phyloP scores from a whole-genome alignment of 2,329 filamentous ascomycete species.

The Trichoderma sp. region DNA sequence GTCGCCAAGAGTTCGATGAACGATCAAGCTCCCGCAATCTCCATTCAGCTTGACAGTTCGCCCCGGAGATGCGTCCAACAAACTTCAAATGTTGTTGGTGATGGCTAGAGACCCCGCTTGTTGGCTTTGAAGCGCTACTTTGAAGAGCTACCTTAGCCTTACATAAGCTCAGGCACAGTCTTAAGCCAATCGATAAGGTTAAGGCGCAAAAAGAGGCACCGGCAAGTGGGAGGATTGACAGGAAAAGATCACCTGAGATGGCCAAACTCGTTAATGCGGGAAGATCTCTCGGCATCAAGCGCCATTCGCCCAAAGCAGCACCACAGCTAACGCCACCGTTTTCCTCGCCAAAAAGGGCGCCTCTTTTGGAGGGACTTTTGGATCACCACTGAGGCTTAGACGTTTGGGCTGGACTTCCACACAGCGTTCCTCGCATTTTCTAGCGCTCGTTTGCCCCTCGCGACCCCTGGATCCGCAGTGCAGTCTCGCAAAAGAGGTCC shows the following conservation, averaged over 20 bases:
- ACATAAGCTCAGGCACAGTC: not conserved
- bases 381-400: conserved; percentile 19
- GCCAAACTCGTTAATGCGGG: conserved; percentile 8
- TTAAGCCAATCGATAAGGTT: not conserved
- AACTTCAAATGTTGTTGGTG: not conserved
- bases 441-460: not conserved
- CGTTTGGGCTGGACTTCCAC: conserved; percentile 14
- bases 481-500: not conserved
- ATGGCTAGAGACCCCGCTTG: not conserved
- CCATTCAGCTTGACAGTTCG: not conserved
- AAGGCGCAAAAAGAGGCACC: not conserved
- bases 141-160: not conserved
- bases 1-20: conserved; percentile 8
- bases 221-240: not conserved
- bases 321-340: not conserved
- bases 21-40: not conserved
- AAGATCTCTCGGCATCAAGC: conserved; percentile 24
- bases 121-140: not conserved
- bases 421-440: conserved; percentile 13
- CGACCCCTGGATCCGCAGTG: not conserved
- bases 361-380: conserved; percentile 21
- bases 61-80: not conserved
- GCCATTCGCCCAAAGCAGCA: conserved; percentile 9
- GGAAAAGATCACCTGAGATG: conserved; percentile 13
- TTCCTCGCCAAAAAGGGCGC: not conserved